These are phyloP conservation scores for Melampsora medusae DNA, from an alignment of 1,284 basidiomycete genomes.

Conservation along the genomic window DNA sequence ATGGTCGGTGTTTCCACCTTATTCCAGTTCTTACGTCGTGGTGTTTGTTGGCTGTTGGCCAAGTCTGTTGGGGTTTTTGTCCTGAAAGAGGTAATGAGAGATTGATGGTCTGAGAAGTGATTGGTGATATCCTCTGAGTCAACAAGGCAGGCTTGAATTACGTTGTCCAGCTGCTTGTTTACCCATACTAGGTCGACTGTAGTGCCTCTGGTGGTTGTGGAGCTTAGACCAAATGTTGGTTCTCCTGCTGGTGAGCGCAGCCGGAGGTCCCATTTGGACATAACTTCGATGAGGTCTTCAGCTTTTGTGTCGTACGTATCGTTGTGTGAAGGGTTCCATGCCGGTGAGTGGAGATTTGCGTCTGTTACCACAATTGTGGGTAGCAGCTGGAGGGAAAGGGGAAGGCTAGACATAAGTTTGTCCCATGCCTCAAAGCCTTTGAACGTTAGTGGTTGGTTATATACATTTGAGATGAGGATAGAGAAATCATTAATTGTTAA, in stretches of 20 bases:
- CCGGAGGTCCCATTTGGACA: background rate
- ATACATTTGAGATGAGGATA: background rate
- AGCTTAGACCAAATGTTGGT: background rate
- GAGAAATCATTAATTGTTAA: background rate
- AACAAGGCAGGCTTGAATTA: background rate
- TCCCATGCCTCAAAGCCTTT: background rate
- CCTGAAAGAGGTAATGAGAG: background rate
- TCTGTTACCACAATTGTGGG: background rate
- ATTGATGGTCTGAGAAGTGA: constrained; percentile 30
- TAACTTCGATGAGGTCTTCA: background rate
- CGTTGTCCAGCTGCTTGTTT: background rate
- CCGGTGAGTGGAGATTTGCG: background rate
- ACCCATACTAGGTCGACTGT: constrained; percentile 9
- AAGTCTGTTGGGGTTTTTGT: no score
- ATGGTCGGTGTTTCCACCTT: background rate
- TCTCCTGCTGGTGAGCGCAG: background rate
- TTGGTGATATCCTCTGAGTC: background rate
- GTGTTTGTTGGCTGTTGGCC: background rate
- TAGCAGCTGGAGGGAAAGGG: background rate
- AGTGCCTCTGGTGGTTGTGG: background rate
- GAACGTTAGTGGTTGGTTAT: background rate
- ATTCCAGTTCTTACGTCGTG: background rate
- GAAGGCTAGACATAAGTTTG: background rate
- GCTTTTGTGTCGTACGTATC: background rate
- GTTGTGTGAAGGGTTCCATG: background rate